Conservation (phyloP, 2,329 filamentous ascomycete genomes). For the Ceratocystis cubensis region DNA sequence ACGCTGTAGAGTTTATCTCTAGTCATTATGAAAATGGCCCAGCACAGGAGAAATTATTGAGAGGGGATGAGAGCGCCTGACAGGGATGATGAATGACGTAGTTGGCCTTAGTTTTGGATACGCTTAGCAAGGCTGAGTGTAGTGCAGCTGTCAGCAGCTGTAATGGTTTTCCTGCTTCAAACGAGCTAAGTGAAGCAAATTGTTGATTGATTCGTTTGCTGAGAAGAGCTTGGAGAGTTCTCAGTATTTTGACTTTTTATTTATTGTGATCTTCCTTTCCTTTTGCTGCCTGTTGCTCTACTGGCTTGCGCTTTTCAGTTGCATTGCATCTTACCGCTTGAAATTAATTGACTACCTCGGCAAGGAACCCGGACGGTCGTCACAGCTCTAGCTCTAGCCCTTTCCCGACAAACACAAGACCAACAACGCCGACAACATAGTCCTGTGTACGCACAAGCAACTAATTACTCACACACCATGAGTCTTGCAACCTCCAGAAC, state of each 20-base stretch:
- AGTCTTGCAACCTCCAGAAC: conserved; percentile 16
- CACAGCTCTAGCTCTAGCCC: neutral
- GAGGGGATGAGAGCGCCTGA: neutral
- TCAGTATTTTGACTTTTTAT: neutral
- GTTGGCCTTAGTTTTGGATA: neutral
- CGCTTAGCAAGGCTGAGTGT: neutral
- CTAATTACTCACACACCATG: conserved; percentile 9
- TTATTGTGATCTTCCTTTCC: neutral
- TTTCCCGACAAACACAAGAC: neutral
- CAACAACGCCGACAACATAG: conserved; percentile 3
- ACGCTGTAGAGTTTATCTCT: neutral
- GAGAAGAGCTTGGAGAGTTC: neutral
- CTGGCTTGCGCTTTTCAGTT: neutral
- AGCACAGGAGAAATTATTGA: neutral
- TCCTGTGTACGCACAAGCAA: neutral
- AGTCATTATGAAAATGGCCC: neutral
- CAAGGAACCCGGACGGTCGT: neutral
- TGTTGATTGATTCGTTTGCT: neutral
- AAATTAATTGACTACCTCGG: neutral
- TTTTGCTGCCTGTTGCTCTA: neutral
- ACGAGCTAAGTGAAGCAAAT: neutral
- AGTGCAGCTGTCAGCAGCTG: neutral
- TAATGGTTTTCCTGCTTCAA: neutral
- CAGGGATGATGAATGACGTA: conserved; percentile 14
- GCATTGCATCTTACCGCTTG: neutral